Percentiles rank a stretch among this genome's conserved stretches.
Evolutionary conservation across 768 basidiomycete species (phyloP).

Genomic region (Pisolithus orientalis): DNA sequence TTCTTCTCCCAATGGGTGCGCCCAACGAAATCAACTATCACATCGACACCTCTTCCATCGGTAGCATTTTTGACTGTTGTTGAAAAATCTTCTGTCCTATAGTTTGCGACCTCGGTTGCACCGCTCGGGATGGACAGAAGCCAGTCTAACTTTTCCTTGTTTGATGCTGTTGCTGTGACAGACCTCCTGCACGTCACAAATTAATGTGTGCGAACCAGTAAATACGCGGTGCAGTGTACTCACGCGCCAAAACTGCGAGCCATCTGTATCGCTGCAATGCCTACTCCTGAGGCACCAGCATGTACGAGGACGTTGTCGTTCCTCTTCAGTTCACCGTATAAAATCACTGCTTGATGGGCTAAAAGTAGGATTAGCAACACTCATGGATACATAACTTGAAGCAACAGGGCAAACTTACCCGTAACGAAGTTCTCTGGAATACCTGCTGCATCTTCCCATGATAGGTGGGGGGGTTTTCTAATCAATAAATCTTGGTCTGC

Average conservation of each 20-base stretch:
- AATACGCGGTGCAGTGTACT: constrained; percentile 24
- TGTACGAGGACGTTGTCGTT: constrained; percentile 81
- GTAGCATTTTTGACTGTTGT: constrained; percentile 66
- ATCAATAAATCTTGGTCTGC: constrained; percentile 62
- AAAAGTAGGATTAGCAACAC: background rate
- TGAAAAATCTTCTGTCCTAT: constrained; percentile 79
- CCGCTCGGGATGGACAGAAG: constrained; percentile 60
- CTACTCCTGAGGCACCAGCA: constrained; percentile 88
- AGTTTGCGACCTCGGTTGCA: constrained; percentile 75
- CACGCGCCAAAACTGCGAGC: constrained; percentile 71
- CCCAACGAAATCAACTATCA: constrained; percentile 83
- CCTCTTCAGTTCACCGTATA: constrained; percentile 61
- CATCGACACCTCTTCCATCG: constrained; percentile 64
- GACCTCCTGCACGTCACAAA: constrained; percentile 39
- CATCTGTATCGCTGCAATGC: constrained; percentile 82
- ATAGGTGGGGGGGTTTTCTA: constrained; percentile 65
- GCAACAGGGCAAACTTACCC: constrained; percentile 35
- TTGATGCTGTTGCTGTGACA: constrained; percentile 84
- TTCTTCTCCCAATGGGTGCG: constrained; percentile 70
- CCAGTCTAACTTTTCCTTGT: constrained; percentile 75
- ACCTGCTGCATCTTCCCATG: constrained; percentile 81
- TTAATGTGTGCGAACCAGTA: background rate
- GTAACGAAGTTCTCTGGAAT: constrained; percentile 89
- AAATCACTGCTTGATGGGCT: constrained; percentile 61
- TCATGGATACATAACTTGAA: constrained; percentile 4